Conservation (phyloP, 257 asterid species). For the Osmanthus fragrans region DNA sequence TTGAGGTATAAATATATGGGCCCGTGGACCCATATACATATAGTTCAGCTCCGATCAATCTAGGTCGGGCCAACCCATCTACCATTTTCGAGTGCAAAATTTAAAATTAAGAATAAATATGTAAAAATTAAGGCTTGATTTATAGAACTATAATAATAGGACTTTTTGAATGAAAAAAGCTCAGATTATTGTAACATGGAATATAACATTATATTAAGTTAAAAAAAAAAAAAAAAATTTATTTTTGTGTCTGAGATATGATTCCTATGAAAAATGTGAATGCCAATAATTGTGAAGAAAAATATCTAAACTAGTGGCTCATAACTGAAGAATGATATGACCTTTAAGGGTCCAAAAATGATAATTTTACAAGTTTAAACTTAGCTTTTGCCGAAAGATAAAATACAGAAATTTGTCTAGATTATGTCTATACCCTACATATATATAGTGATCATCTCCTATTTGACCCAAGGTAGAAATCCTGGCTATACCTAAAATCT, state of each 20-base stretch:
- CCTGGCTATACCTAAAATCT: not conserved
- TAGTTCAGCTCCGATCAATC: too few species aligned
- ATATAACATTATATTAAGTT: too few species aligned
- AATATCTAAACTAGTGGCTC: constrained; percentile 18
- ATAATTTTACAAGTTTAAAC: not conserved
- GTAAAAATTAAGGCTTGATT: too few species aligned
- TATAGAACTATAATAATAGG: too few species aligned
- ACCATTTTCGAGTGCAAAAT: too few species aligned
- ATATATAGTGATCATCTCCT: not conserved
- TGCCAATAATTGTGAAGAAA: not conserved
- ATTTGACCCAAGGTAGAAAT: constrained; percentile 3
- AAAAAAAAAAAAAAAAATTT: too few species aligned
- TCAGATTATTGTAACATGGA: too few species aligned
- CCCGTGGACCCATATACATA: not conserved
- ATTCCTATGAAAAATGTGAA: not conserved
- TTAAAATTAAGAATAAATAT: too few species aligned
- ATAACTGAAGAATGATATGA: constrained; percentile 4
- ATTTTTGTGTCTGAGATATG: too few species aligned
- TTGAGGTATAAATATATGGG: too few species aligned
- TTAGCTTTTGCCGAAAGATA: constrained; percentile 24
- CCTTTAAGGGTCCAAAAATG: constrained; percentile 22
- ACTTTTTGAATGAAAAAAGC: too few species aligned
- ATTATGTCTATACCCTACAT: not conserved
- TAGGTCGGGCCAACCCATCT: too few species aligned
- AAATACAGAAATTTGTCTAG: not conserved